phyloP scores from a whole-genome alignment of 2,329 filamentous ascomycete genomes.

The Dryadomyces quercus-mongolicae region DNA sequence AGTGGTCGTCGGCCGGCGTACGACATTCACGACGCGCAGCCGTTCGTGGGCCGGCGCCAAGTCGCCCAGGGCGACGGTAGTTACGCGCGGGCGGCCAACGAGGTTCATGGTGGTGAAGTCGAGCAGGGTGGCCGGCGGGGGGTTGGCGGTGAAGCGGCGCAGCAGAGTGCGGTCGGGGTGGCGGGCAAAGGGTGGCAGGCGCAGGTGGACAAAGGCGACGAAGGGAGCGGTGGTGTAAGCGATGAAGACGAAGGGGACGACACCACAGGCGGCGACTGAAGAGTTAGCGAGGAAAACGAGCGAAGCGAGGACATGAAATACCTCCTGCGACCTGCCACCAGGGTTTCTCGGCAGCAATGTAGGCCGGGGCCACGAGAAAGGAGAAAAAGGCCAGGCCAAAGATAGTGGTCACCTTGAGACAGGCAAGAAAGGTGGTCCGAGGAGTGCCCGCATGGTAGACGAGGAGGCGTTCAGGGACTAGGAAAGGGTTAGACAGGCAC shows the following conservation, averaged over 20 bases:
- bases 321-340: conserved; percentile 22
- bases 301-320: conserved; percentile 15
- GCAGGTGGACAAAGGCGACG: conserved; percentile 59
- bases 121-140: conserved; percentile 32
- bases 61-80: conserved; percentile 20
- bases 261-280: conserved; percentile 44
- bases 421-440: conserved; percentile 54
- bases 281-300: neutral
- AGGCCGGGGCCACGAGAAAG: conserved; percentile 49
- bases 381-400: conserved; percentile 56
- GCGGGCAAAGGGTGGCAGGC: conserved; percentile 53
- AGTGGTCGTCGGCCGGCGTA: neutral
- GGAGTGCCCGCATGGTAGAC: conserved; percentile 66
- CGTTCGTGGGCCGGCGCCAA: conserved; percentile 19
- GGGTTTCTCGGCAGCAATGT: conserved; percentile 29
- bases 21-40: conserved; percentile 26
- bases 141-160: conserved; percentile 35
- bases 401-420: conserved; percentile 59
- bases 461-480: conserved; percentile 42
- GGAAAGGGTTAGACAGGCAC: conserved; percentile 24
- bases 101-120: conserved; percentile 43
- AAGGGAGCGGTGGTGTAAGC: conserved; percentile 54
- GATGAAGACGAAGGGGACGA: conserved; percentile 53
- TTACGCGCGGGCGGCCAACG: conserved; percentile 39
- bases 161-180: conserved; percentile 33